Conservation (phyloP, 805 yeast species). For the Cyberlindnera galapagoensis region DNA sequence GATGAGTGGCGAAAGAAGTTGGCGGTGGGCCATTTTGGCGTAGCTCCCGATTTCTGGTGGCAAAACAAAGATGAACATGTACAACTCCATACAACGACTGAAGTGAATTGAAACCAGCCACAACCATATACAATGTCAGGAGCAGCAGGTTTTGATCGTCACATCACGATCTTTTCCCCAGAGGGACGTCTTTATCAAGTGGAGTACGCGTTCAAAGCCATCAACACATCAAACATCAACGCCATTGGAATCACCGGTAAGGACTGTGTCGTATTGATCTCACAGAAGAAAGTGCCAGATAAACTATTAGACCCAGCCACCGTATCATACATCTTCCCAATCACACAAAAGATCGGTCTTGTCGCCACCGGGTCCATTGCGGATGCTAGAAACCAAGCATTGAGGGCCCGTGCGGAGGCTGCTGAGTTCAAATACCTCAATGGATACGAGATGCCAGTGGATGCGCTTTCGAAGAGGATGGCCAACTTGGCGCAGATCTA, state of each 20-base stretch:
- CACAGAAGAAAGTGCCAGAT: constrained; percentile 96
- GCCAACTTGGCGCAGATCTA: constrained; percentile 93
- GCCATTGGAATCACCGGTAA: constrained; percentile 83
- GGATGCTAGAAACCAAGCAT: constrained; percentile 86
- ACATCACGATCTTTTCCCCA: constrained; percentile 96
- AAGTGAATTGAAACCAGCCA: constrained; percentile 1
- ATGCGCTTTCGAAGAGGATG: constrained; percentile 86
- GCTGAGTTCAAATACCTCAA: constrained; percentile 90
- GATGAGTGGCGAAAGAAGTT: too few species aligned
- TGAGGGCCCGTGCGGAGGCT: constrained; percentile 91
- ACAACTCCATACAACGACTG: not conserved
- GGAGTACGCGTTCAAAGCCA: constrained; percentile 96
- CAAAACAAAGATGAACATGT: not conserved
- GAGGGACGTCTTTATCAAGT: constrained; percentile 97
- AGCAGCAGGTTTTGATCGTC: constrained; percentile 96
- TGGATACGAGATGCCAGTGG: constrained; percentile 97
- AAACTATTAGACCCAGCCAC: constrained; percentile 84
- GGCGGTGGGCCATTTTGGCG: too few species aligned
- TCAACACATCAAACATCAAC: constrained; percentile 86
- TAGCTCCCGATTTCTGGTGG: not conserved
- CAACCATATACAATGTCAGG: constrained; percentile 32
- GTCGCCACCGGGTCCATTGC: constrained; percentile 95
- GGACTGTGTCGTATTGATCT: constrained; percentile 79
- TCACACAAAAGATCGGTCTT: constrained; percentile 78
- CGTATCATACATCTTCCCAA: constrained; percentile 78